A percentile compares a stretch with the other conserved stretches of the same genome.
These are phyloP conservation scores for Ceratobasidium sp. DNA, from an alignment of 1,284 basidiomycete genomes.

Conservation along the genomic window DNA sequence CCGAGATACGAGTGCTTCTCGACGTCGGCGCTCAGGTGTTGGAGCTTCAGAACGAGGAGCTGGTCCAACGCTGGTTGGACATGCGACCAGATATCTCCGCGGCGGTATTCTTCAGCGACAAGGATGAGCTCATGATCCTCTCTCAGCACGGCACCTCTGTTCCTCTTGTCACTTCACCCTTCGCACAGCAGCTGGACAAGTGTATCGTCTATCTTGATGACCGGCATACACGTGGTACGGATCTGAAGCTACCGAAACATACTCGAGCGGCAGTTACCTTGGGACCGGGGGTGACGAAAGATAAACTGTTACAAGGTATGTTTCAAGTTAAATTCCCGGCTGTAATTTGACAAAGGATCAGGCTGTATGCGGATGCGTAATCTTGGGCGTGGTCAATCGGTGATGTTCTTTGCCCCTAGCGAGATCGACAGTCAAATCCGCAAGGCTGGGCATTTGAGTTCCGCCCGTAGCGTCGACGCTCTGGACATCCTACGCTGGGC, in stretches of 20 bases:
- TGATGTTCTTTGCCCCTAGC: slow-evolving; percentile 66
- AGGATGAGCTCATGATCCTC: slow-evolving; percentile 62
- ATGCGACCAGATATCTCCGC: slow-evolving; percentile 56
- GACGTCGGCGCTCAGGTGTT: slow-evolving; percentile 72
- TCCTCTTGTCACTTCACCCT: slow-evolving; percentile 62
- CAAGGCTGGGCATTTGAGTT: background rate
- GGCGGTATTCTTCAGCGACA: slow-evolving; percentile 65
- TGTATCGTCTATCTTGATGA: slow-evolving; percentile 71
- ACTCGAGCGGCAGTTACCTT: slow-evolving; percentile 67
- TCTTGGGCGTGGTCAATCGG: slow-evolving; percentile 65
- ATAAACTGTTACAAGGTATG: slow-evolving; percentile 67
- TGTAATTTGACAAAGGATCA: slow-evolving; percentile 46
- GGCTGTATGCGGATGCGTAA: slow-evolving; percentile 68
- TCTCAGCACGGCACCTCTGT: slow-evolving; percentile 60
- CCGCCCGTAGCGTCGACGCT: background rate
- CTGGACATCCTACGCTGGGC: slow-evolving; percentile 44
- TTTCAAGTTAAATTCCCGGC: background rate
- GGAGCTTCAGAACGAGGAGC: slow-evolving; percentile 62
- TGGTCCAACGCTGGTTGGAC: slow-evolving; percentile 62
- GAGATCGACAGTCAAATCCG: slow-evolving; percentile 64
- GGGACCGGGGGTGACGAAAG: slow-evolving; percentile 68
- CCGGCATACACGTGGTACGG: slow-evolving; percentile 70
- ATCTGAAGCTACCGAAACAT: slow-evolving; percentile 65
- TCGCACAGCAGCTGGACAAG: slow-evolving; percentile 60
- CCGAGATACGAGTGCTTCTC: slow-evolving; percentile 62